A percentile compares a stretch with the other conserved stretches of the same genome.
Evolutionary conservation across 1,284 basidiomycete genomes (phyloP).

Genomic region (Naganishia liquefaciens): DNA sequence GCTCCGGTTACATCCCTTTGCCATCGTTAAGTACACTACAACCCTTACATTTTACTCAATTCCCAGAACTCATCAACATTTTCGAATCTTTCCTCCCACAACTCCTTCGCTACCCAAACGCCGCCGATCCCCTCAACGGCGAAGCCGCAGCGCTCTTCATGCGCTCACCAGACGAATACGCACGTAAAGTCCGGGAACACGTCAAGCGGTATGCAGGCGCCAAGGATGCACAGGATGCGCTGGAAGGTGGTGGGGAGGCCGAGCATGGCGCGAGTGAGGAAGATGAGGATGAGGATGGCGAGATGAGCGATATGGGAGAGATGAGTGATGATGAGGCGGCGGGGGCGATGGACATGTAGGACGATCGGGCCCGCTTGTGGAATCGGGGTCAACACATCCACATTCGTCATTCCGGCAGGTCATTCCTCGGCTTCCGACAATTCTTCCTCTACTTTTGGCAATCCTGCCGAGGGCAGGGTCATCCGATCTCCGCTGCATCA

Average conservation of each 20-base stretch:
- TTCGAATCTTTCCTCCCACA: constrained; percentile 98
- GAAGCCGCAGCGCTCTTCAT: constrained; percentile 95
- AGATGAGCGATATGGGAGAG: constrained; percentile 90
- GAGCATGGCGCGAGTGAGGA: constrained; percentile 48
- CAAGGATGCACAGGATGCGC: constrained; percentile 53
- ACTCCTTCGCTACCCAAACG: constrained; percentile 94
- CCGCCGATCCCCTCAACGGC: constrained; percentile 94
- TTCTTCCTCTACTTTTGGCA: too few relatives aligned
- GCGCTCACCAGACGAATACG: constrained; percentile 94
- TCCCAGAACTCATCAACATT: constrained; percentile 95
- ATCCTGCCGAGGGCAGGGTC: too few relatives aligned
- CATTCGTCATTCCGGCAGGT: too few relatives aligned
- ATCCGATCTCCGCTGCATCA: too few relatives aligned
- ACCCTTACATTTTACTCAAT: constrained; percentile 23
- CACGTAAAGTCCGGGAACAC: constrained; percentile 76
- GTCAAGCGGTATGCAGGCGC: constrained; percentile 56
- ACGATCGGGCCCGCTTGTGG: neutral
- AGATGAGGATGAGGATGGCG: constrained; percentile 65
- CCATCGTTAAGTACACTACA: neutral
- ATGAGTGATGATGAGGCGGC: constrained; percentile 67
- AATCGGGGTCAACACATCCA: neutral
- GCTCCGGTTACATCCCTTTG: constrained; percentile 24
- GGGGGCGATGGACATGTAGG: constrained; percentile 40
- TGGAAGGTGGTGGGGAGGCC: constrained; percentile 47
- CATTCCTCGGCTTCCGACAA: too few relatives aligned